phyloP scores from a whole-genome alignment of 345 rosid genomes.

The Draba incana region DNA sequence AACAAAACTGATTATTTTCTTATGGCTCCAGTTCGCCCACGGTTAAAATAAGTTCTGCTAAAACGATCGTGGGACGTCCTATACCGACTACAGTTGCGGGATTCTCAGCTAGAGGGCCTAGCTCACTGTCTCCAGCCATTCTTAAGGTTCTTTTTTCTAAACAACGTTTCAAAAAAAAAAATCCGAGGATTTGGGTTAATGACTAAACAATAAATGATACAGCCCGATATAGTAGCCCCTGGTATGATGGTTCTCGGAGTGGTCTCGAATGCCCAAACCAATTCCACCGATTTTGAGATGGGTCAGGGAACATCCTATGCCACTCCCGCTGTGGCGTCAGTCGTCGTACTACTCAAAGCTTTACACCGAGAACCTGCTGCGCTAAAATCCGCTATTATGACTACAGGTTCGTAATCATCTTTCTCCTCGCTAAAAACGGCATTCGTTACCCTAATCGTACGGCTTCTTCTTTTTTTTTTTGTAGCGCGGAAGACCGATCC shows the following conservation, averaged over 20 bases:
- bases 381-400: slow-evolving; percentile 38
- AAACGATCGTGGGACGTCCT: slow-evolving; percentile 29
- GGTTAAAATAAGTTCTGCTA: not conserved
- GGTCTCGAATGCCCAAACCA: too few species aligned
- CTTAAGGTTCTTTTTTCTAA: slow-evolving; percentile 31
- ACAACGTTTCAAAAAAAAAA: not conserved
- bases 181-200: not conserved
- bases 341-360: slow-evolving; percentile 31
- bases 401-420: too few species aligned
- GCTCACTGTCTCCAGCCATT: slow-evolving; percentile 17
- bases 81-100: slow-evolving; percentile 10
- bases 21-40: slow-evolving; percentile 28
- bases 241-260: slow-evolving; percentile 8
- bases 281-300: not conserved
- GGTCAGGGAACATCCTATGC: slow-evolving; percentile 21
- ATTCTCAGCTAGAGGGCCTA: slow-evolving; percentile 38
- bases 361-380: slow-evolving; percentile 43
- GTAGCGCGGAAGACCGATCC: slow-evolving; percentile 39
- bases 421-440: too few species aligned
- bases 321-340: slow-evolving; percentile 23
- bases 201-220: not conserved
- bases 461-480: too few species aligned
- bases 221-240: slow-evolving; percentile 41
- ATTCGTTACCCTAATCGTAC: too few species aligned
- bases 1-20: not conserved